phyloP scores from a whole-genome alignment of 768 basidiomycete species.

The Suillus fuscotomentosus region DNA sequence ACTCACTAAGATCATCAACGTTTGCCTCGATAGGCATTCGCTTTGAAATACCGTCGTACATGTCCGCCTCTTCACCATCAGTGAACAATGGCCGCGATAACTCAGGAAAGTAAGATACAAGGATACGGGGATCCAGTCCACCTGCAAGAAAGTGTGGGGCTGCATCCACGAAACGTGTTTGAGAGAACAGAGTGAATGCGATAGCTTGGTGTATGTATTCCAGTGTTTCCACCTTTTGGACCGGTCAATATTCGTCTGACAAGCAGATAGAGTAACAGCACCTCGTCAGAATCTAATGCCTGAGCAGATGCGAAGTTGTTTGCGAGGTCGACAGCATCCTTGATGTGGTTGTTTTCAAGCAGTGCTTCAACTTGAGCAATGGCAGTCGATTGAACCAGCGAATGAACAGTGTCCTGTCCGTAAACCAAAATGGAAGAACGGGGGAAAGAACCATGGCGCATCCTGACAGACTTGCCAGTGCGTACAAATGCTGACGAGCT shows the following conservation, averaged over 20 bases:
- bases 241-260: conserved; percentile 4
- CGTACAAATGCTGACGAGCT: not conserved
- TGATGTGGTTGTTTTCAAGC: conserved; percentile 59
- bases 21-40: conserved; percentile 66
- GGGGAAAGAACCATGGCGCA: conserved; percentile 45
- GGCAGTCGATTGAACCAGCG: conserved; percentile 69
- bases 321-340: conserved; percentile 61
- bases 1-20: conserved; percentile 88
- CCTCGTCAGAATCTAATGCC: conserved; percentile 30
- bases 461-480: conserved; percentile 6
- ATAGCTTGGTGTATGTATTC: conserved; percentile 80
- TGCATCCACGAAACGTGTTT: conserved; percentile 84
- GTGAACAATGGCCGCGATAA: conserved; percentile 66
- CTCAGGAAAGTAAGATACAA: conserved; percentile 78
- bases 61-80: conserved; percentile 54
- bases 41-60: conserved; percentile 75
- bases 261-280: conserved; percentile 2
- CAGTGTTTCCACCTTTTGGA: conserved; percentile 58
- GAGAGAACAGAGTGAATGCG: conserved; percentile 74
- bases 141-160: conserved; percentile 76
- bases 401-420: conserved; percentile 56
- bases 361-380: conserved; percentile 72
- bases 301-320: conserved; percentile 60
- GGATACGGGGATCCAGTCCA: conserved; percentile 78
- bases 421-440: conserved; percentile 69